Percentiles rank a stretch among this genome's conserved stretches.
Evolutionary conservation across 768 basidiomycete genomes (phyloP).

Genomic region (Sporobolomyces phaffii): DNA sequence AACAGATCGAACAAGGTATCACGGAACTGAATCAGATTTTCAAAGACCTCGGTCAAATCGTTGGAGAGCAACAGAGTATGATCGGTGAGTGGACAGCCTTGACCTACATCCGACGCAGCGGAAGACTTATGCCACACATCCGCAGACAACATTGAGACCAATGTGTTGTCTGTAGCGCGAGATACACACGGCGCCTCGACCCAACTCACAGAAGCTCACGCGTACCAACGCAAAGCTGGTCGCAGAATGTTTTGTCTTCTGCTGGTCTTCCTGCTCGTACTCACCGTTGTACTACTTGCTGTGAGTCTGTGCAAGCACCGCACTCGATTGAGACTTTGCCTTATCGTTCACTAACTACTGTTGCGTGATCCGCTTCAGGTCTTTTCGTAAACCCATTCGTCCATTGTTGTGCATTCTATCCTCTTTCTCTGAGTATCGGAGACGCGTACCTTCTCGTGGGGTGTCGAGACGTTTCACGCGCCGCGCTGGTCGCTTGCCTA

Average conservation of each 20-base stretch:
- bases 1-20: conserved; percentile 93
- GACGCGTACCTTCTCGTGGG: too few relatives aligned
- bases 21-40: conserved; percentile 95
- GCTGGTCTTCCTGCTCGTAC: conserved; percentile 77
- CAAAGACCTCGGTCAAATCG: conserved; percentile 87
- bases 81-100: conserved; percentile 57
- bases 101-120: too few relatives aligned
- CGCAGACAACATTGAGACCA: conserved; percentile 91
- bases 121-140: too few relatives aligned
- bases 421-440: conserved; percentile 9
- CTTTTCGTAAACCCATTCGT: not conserved
- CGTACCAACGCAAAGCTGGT: conserved; percentile 91
- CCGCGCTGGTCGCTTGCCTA: too few relatives aligned
- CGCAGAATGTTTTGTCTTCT: conserved; percentile 81
- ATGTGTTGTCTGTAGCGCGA: conserved; percentile 75
- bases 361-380: not conserved
- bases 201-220: conserved; percentile 80
- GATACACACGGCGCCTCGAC: conserved; percentile 77
- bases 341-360: conserved; percentile 37
- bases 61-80: conserved; percentile 90
- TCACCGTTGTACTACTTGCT: conserved; percentile 80
- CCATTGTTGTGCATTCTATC: not conserved
- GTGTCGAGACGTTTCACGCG: too few relatives aligned
- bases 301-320: too few relatives aligned
- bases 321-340: too few relatives aligned